Evolutionary conservation across 2,329 filamentous ascomycete species (phyloP).

Genomic region (Alternaria sp.): DNA sequence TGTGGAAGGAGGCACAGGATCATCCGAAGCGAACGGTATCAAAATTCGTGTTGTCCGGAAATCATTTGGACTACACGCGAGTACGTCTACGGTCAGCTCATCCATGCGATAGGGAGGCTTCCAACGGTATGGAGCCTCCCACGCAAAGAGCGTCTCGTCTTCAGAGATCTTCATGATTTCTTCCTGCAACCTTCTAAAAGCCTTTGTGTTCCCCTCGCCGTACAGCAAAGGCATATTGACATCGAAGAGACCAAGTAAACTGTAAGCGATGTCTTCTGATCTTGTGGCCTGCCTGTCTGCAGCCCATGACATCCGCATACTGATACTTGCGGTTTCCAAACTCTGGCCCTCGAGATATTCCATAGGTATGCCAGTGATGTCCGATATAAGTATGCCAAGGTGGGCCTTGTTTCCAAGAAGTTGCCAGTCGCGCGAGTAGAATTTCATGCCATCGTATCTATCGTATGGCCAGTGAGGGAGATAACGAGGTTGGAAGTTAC

Average conservation of each 20-base stretch:
- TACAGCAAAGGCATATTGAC: constrained; percentile 26
- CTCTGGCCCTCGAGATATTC: constrained; percentile 9
- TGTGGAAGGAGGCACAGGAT: constrained; percentile 7
- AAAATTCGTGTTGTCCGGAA: constrained; percentile 12
- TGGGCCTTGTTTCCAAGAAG: constrained; percentile 5
- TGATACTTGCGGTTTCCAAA: constrained; percentile 13
- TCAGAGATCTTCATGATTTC: constrained; percentile 32
- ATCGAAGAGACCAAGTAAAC: constrained; percentile 27
- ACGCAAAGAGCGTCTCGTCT: constrained; percentile 28
- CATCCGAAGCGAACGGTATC: constrained; percentile 13
- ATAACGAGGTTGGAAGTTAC: no score
- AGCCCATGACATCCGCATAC: constrained; percentile 30
- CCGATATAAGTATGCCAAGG: neutral
- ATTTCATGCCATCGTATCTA: constrained; percentile 13
- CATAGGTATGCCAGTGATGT: constrained; percentile 7
- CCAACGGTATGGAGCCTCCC: constrained; percentile 2
- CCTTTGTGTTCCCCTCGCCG: constrained; percentile 23
- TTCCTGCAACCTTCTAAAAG: constrained; percentile 24
- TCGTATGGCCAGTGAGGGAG: no score
- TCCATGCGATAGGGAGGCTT: neutral
- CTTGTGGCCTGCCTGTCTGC: constrained; percentile 20
- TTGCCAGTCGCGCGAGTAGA: constrained; percentile 15
- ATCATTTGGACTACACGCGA: constrained; percentile 16
- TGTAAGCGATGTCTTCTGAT: constrained; percentile 30
- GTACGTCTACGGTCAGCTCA: constrained; percentile 4